A percentile compares a stretch with the other conserved stretches of the same genome.
Evolutionary conservation across 768 basidiomycete species (phyloP).

Genomic region (Serendipita sp.): DNA sequence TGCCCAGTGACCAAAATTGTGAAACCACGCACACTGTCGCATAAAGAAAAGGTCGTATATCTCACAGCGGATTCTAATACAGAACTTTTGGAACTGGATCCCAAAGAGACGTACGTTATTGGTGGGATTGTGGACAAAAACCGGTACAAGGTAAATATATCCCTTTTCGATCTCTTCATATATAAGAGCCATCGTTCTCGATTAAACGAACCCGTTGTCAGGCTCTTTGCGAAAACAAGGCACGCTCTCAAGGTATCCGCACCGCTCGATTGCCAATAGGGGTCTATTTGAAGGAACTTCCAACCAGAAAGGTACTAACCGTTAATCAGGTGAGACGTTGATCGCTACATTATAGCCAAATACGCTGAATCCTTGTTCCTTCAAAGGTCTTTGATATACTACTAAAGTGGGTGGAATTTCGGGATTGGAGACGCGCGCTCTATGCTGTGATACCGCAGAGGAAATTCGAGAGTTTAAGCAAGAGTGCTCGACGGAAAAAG

Average conservation of each 20-base stretch:
- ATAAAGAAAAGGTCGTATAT: slow-evolving; percentile 55
- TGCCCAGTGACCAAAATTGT: not conserved
- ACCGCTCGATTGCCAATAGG: slow-evolving; percentile 90
- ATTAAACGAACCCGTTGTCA: slow-evolving; percentile 11
- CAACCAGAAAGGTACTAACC: slow-evolving; percentile 88
- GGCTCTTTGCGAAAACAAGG: slow-evolving; percentile 83
- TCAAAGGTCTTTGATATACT: slow-evolving; percentile 71
- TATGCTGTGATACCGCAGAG: slow-evolving; percentile 81
- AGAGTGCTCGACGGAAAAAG: slow-evolving; percentile 13
- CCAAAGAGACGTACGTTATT: slow-evolving; percentile 82
- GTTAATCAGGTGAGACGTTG: slow-evolving; percentile 60
- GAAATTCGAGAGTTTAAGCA: slow-evolving; percentile 50
- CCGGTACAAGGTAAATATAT: slow-evolving; percentile 64
- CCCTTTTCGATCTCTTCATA: not conserved
- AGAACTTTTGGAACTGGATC: slow-evolving; percentile 65
- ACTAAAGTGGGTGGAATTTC: slow-evolving; percentile 70
- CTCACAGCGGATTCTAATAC: slow-evolving; percentile 87
- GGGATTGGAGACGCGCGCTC: slow-evolving; percentile 75
- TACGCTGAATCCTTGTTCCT: too few species aligned
- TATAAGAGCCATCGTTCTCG: slow-evolving; percentile 3
- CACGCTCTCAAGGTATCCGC: slow-evolving; percentile 50
- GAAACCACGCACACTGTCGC: slow-evolving; percentile 7
- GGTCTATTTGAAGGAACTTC: slow-evolving; percentile 66
- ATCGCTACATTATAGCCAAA: not conserved
- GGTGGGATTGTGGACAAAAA: slow-evolving; percentile 94